Evolutionary conservation across 2,329 filamentous ascomycete species (phyloP), one percentile per base, ranked within the genome.

Genomic region (Epichloe sylvatica): DNA sequence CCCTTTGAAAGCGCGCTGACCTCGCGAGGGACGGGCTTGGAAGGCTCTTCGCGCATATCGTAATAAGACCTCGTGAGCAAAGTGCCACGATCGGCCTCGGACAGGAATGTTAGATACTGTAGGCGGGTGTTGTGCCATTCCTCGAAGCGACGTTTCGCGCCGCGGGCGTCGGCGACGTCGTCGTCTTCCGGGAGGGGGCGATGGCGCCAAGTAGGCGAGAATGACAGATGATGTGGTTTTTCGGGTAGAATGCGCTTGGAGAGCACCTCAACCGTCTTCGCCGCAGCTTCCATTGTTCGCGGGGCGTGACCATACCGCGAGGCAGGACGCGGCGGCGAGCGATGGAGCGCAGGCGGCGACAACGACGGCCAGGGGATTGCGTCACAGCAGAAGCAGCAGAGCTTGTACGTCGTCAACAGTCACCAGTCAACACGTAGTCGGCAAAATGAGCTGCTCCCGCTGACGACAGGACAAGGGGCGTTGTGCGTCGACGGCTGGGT

Each of bases 211-310:
- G 72, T 69, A 46, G 71, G 60, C 36, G 67, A 70, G 54, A 72
- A 64, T 37, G 75, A 73, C 36, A 80, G 69, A 55, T 76, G 73
- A 60, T 79, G 73, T 54, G 75, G 71, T 59, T 68, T 68, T 51
- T 70, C 66, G 54, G 76, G 76, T 54, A 78, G 64, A 54, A 74
- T 69, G 60, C 67, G 67, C 67, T 76, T 69, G 59, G 70, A 69
- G 62, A 77, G 66, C 63, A 65, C 69, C 64, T 76, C 65, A 65
- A 76, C 71, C 67, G 69, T 72, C 67, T 76, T 75, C 63, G 71
- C 72, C 70, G 74, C 73, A 70, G 70, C 73, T 71, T 78, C 76
- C 76, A 79, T 79, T 66, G 66, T 73, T 69, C 63, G 59, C 49
- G 59, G 59, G 63, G 60, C 58, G 58, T 64, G 55, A 59, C 60